phyloP scores from a whole-genome alignment of 805 yeast species.

The Yamadazyma insecticola region DNA sequence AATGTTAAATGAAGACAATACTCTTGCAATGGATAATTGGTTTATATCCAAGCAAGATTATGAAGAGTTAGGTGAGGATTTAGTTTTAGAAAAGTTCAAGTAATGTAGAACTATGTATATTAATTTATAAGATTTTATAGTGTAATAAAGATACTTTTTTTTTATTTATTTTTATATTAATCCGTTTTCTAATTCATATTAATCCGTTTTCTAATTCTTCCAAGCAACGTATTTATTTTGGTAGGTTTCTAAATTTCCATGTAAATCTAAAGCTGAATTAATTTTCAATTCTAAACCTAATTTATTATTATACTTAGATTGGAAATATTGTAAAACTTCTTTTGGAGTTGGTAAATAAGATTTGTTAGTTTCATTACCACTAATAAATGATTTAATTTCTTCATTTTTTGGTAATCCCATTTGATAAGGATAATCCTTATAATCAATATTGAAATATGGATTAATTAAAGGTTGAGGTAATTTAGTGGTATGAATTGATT shows the following conservation, averaged over 20 bases:
- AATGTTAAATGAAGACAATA: conserved; percentile 46
- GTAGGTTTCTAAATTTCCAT: conserved; percentile 39
- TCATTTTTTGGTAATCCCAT: conserved; percentile 78
- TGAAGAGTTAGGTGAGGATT: conserved; percentile 54
- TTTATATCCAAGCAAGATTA: conserved; percentile 63
- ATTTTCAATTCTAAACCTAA: conserved; percentile 61
- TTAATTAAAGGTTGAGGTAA: conserved; percentile 35
- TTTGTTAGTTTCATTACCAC: conserved; percentile 64
- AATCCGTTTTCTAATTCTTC: conserved; percentile 19
- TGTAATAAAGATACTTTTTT: neutral
- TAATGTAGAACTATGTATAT: no score
- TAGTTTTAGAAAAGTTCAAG: conserved; percentile 32
- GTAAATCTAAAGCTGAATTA: conserved; percentile 53
- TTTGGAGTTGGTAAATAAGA: conserved; percentile 62
- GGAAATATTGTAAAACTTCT: conserved; percentile 66
- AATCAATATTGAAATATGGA: conserved; percentile 35
- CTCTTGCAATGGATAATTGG: conserved; percentile 41
- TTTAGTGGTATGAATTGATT: conserved; percentile 19
- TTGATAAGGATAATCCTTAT: conserved; percentile 49
- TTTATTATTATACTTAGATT: conserved; percentile 43
- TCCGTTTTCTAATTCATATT: no score
- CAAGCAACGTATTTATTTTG: conserved; percentile 40
- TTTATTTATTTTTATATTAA: no score
- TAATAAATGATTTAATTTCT: conserved; percentile 60
- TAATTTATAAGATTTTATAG: neutral